phyloP scores from a whole-genome alignment of 148 eudicot species.

The Limonium bicolor region DNA sequence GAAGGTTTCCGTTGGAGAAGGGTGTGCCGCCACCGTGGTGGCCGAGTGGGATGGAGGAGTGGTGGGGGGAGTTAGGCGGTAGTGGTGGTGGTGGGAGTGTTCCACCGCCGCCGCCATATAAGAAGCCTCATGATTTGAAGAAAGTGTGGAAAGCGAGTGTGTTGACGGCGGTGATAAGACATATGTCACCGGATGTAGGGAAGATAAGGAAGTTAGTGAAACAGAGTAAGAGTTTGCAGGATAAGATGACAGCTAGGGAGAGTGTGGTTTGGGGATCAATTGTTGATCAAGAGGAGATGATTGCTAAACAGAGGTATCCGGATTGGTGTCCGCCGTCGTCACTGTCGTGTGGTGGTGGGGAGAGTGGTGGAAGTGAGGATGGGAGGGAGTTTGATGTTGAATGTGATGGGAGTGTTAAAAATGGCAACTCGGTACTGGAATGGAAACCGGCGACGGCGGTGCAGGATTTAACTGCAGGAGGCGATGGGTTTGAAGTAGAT shows the following conservation, averaged over 20 bases:
- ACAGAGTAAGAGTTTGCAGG: conserved; percentile 65
- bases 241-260: conserved; percentile 71
- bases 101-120: conserved; percentile 57
- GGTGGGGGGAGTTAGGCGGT: conserved; percentile 54
- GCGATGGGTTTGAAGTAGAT: conserved; percentile 23
- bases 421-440: conserved; percentile 1
- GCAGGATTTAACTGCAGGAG: conserved; percentile 11
- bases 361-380: conserved; percentile 13
- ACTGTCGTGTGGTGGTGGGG: conserved; percentile 9
- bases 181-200: conserved; percentile 52
- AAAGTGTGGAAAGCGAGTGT: conserved; percentile 72
- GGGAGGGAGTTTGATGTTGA: conserved; percentile 26
- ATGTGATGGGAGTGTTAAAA: conserved; percentile 6
- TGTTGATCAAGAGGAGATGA: conserved; percentile 39
- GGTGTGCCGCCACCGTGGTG: conserved; percentile 72
- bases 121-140: conserved; percentile 71
- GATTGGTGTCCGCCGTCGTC: conserved; percentile 8
- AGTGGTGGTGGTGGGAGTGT: conserved; percentile 27
- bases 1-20: conserved; percentile 55
- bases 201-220: conserved; percentile 56
- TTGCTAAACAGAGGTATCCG: conserved; percentile 51
- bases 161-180: conserved; percentile 56
- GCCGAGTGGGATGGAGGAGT: conserved; percentile 54
- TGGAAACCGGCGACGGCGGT: conserved; percentile 4
- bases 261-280: conserved; percentile 60